Base-by-base conservation (phyloP, 2,329 filamentous ascomycete genomes). In the Westerdykella sp. region DNA sequence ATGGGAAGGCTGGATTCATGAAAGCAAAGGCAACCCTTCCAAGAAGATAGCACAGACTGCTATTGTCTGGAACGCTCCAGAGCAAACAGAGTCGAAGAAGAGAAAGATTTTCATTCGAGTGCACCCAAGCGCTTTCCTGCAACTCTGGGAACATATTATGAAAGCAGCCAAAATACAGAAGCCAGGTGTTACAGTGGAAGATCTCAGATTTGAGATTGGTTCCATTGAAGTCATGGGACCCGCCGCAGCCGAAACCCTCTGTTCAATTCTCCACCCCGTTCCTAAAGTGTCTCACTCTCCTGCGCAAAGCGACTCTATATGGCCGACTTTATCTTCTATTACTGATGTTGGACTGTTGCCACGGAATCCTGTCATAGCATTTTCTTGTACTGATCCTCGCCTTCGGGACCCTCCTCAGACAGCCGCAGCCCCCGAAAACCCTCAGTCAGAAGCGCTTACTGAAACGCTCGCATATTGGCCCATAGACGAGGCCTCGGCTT, bases 61-160 rank as follows among this genome's bases (percentile, higher is more conserved):
- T 0, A 68, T 95, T 23, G 67, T 95, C 11, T 95, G 89, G 88
- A 84, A 83, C 61, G 46, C 46, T 11, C 42, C 43, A 41, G 39
- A 58, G 54, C 34, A 56, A 7, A 18, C 50, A 47, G 43, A 59
- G 37, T 42, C 43, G 50, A 48, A 55, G 3, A 75, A 70, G 54
- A 72, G 74, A 40, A 76, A 74, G 48, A 61, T 87, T 1, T 80
- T 91, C 43, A 66, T 96, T 40, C 77, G 90, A 42, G 70, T 91
- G 1, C 91, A 97, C 62, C 93, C 93, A 2, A 84, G 89, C 15
- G 84, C 85, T 6, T 91, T 88, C 56, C 67, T 81, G 1, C 78
- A 85, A 53, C 64, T 83, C 0, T 89, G 86, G 72, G 72, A 80
- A 16, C 75, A 84, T 46, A 63, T 88, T 2, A 56, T 81, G 13